These are phyloP conservation scores for Galerina marginata DNA, from an alignment of 768 basidiomycete species.

Conservation along the genomic window DNA sequence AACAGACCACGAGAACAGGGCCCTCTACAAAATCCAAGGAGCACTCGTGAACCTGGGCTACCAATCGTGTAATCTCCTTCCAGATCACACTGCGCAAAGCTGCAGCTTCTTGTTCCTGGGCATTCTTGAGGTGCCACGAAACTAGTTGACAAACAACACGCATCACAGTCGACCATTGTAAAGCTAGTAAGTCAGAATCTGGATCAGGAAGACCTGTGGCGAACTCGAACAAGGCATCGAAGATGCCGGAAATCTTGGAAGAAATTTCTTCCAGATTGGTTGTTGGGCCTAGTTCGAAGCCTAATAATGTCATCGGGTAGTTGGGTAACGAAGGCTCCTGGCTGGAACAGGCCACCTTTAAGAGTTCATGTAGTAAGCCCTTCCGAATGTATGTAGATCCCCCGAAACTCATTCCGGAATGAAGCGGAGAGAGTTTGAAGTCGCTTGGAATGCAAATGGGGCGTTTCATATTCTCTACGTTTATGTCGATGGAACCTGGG, in stretches of 20 bases:
- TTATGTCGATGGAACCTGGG: background rate
- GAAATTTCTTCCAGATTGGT: constrained; percentile 52
- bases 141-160: constrained; percentile 49
- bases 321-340: constrained; percentile 34
- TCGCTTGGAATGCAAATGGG: constrained; percentile 44
- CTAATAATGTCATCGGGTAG: constrained; percentile 36
- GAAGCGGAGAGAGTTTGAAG: constrained; percentile 55
- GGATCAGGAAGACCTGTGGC: constrained; percentile 42
- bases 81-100: constrained; percentile 38
- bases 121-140: constrained; percentile 47
- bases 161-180: constrained; percentile 46
- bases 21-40: constrained; percentile 38
- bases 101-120: constrained; percentile 36
- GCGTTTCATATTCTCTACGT: background rate
- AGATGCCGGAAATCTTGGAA: constrained; percentile 48
- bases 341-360: constrained; percentile 37
- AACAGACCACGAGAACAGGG: constrained; percentile 52
- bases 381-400: constrained; percentile 59
- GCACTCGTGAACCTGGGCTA: constrained; percentile 43
- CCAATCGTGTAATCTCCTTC: constrained; percentile 42
- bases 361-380: constrained; percentile 64
- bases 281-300: constrained; percentile 48
- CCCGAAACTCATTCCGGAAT: constrained; percentile 57
- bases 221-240: constrained; percentile 47
- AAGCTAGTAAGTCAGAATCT: constrained; percentile 31